These are phyloP conservation scores for Psilocybe mexicana DNA, from an alignment of 1,284 basidiomycete species.

Conservation along the genomic window DNA sequence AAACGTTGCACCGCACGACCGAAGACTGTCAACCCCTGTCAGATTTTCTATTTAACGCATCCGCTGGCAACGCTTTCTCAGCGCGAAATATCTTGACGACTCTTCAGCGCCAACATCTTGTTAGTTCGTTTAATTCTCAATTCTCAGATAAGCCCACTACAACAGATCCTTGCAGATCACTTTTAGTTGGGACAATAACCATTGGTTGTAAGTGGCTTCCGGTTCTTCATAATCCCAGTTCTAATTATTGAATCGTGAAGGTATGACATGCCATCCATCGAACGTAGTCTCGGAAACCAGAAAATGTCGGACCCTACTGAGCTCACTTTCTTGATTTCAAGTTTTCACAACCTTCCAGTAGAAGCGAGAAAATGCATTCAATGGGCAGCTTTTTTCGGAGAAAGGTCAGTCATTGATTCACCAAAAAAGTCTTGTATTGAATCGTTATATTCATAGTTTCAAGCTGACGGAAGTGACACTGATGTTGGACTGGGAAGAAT, in stretches of 20 bases:
- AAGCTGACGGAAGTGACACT: constrained; percentile 69
- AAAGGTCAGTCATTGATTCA: constrained; percentile 46
- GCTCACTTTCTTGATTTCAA: constrained; percentile 58
- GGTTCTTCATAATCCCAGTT: constrained; percentile 1
- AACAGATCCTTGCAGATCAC: constrained; percentile 42
- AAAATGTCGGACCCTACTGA: constrained; percentile 59
- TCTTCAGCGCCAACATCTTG: constrained; percentile 57
- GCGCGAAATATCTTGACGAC: constrained; percentile 60
- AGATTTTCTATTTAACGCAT: constrained; percentile 53
- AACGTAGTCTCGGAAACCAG: constrained; percentile 51
- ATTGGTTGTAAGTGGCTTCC: constrained; percentile 56
- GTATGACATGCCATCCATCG: constrained; percentile 56
- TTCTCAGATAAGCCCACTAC: background rate
- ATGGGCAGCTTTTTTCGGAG: constrained; percentile 72
- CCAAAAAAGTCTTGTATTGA: background rate
- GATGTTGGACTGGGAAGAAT: constrained; percentile 72
- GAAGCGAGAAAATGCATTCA: constrained; percentile 65
- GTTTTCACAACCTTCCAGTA: constrained; percentile 59
- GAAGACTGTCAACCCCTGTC: constrained; percentile 57
- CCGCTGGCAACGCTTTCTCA: constrained; percentile 68
- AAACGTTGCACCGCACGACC: constrained; percentile 58
- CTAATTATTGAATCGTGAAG: constrained; percentile 29
- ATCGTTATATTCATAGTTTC: constrained; percentile 45
- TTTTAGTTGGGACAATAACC: constrained; percentile 60
- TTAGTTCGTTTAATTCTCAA: constrained; percentile 27